Base-by-base conservation (phyloP, 2,329 filamentous ascomycete genomes). In the Sarocladiaceae sp. region DNA sequence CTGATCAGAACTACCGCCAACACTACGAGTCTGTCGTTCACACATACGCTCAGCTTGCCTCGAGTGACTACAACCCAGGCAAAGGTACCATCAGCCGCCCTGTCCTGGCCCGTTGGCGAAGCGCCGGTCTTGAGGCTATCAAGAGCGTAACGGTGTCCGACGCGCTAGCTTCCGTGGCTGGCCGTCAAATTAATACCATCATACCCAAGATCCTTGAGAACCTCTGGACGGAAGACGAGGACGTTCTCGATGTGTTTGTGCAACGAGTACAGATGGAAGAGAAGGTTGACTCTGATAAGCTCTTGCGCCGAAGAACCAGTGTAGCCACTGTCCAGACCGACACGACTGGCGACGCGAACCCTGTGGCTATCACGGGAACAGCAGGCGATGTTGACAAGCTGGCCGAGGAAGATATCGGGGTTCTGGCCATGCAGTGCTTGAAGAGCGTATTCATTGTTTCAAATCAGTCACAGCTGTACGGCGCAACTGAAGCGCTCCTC, bases 201-300 rank as follows among this genome's bases (percentile, higher is more conserved):
- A 75, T 97, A 31, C 90, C 91, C 24, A 83, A 90, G 51, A 83
- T 97, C 15, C 69, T 97, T 47, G 83, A 90, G 57, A 96, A 95
- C 53, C 65, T 97, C 19, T 90, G 88, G 73, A 82, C 84, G 18
- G 80, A 84, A 45, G 78, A 80, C 52, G 80, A 85, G 27, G 75
- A 81, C 43, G 80, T 87, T 48, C 69, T 97, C 15, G 72, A 82
- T 34, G 67, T 78, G 3, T 64, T 97, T 43, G 73, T 85, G 49
- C 68, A 75, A n/a, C 77, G 83, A 44, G 78, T 83, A 18, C 72
- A 83, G 47, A 67, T 76, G 49, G 79, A 83, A 51, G 85, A 89
- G 52, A 83, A 82, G 54, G 68, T 73, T 18, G 85, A 88, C 45
- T 70, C 76, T 3, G 83, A 85, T 51, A 76, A 76, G 48, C 64